Percentiles rank a stretch among this genome's conserved stretches.
phyloP scores from a whole-genome alignment of 2,329 filamentous ascomycete genomes.

The Aplosporella prunicola region DNA sequence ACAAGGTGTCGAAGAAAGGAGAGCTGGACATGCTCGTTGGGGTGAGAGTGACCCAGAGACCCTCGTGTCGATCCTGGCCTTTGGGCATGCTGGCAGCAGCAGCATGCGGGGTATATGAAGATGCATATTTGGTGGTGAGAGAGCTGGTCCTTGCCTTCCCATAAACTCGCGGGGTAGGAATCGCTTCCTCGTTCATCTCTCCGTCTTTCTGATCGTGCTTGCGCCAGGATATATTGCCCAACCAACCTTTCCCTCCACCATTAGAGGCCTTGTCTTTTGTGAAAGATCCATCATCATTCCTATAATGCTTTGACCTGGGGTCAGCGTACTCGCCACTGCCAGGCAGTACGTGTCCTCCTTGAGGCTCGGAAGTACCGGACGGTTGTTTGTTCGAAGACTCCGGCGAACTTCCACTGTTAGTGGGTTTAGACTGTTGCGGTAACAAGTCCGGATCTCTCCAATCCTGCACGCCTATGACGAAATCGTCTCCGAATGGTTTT shows the following conservation, averaged over 20 bases:
- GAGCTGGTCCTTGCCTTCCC: too few relatives aligned
- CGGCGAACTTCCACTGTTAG: slow-evolving; percentile 12
- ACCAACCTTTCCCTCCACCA: too few relatives aligned
- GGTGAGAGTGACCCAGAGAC: slow-evolving; percentile 92
- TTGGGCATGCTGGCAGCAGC: too few relatives aligned
- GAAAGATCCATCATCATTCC: too few relatives aligned
- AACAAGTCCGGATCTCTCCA: slow-evolving; percentile 74
- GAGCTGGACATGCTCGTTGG: slow-evolving; percentile 79
- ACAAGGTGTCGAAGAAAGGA: slow-evolving; percentile 88
- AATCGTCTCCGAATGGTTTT: slow-evolving; percentile 43
- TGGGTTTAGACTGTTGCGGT: slow-evolving; percentile 28
- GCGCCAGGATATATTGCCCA: too few relatives aligned
- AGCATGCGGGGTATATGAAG: too few relatives aligned
- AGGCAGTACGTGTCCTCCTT: slow-evolving; percentile 60
- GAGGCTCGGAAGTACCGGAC: slow-evolving; percentile 24
- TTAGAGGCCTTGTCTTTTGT: slow-evolving; percentile 18
- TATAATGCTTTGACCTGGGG: too few relatives aligned
- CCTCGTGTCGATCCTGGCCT: slow-evolving; percentile 50
- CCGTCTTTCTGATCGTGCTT: too few relatives aligned
- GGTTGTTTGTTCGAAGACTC: slow-evolving; percentile 10
- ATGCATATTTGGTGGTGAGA: too few relatives aligned
- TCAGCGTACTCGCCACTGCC: slow-evolving; percentile 60
- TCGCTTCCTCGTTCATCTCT: too few relatives aligned
- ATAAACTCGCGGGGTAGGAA: too few relatives aligned
- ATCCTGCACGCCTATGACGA: slow-evolving; percentile 76